Evolutionary conservation across 2,329 filamentous ascomycete species (phyloP).

Genomic region (Monilinia vaccinii-corymbosi): DNA sequence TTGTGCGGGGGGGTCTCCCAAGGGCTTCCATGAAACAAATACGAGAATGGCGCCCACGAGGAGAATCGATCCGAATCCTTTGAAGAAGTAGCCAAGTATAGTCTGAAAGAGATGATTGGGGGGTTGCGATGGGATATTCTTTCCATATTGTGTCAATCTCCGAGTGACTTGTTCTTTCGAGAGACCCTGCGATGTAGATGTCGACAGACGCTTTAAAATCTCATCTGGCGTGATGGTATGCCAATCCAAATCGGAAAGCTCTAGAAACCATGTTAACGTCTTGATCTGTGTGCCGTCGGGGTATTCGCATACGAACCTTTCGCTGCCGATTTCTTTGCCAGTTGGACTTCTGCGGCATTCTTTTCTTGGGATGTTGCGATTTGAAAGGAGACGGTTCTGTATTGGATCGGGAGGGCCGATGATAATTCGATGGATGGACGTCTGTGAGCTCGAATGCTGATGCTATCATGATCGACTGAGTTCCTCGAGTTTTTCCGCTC

Average conservation of each 20-base stretch:
- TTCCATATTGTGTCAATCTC: conserved; percentile 51
- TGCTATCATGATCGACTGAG: not conserved
- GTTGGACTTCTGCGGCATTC: conserved; percentile 33
- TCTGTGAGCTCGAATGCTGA: not conserved
- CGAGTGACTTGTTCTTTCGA: conserved; percentile 45
- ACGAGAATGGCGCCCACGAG: conserved; percentile 60
- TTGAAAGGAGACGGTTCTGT: conserved; percentile 45
- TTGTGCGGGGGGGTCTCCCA: conserved; percentile 57
- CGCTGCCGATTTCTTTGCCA: conserved; percentile 35
- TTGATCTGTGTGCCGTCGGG: not conserved
- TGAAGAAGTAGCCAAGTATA: conserved; percentile 58
- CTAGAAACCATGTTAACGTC: not conserved
- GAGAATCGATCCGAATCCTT: conserved; percentile 64
- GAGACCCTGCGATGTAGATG: conserved; percentile 47
- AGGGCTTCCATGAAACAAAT: conserved; percentile 65
- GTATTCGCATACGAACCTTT: conserved; percentile 36
- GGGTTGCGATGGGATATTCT: conserved; percentile 55
- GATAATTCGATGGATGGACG: conserved; percentile 30
- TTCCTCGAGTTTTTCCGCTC: not conserved
- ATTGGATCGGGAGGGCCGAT: conserved; percentile 39
- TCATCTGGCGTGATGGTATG: conserved; percentile 50
- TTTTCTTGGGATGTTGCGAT: conserved; percentile 44
- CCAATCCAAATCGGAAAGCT: conserved; percentile 54
- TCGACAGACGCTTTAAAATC: conserved; percentile 46
- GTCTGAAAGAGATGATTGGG: conserved; percentile 28